Base-by-base conservation (phyloP, 139 green algal genomes). In the Edaphochlamys debaryana region DNA sequence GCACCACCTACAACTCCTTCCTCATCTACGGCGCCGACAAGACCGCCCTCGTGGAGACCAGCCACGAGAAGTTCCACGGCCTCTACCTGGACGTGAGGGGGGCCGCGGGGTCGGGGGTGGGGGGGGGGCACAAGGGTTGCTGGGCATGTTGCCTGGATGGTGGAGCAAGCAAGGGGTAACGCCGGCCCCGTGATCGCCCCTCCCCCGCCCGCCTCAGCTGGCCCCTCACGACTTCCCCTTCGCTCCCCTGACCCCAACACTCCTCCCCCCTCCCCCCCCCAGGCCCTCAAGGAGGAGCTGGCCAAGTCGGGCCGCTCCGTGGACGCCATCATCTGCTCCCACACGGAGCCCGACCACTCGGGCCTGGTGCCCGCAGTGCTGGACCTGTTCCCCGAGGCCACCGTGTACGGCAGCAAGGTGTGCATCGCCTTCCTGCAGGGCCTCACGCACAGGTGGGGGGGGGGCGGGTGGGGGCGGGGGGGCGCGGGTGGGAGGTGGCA, bases 1-100 rank as follows among this genome's bases (percentile, higher is more conserved):
- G 96, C 58, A 98, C 97, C 58, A 98, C 97, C 45, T 98, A 98
- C 94, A 98, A 98, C 87, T 93, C 91, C 20, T 99, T 96, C 94
- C 90, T 99, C 67, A 98, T 99, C 88, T 95, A 95, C 69, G 96
- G 96, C 34, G 91, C 79, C 2, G 87, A 96, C 25, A 96, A 98
- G 89, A 98, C 92, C 0, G 96, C 96, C 1, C 91, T 99, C 45
- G 92, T 99, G 27, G 97, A 99, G 69, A 91, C 94, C 40, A 96
- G 88, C 29, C 97, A 99, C 85, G 97, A 99, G 88, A 99, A 99
- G 92, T 99, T 99, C 91, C 83, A 91, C 30, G 87, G 90, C 36
- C 89, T 98, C 40, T 99, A 97, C 92, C 89, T 98, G 73, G 52
- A 88, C 36, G 77, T 89, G 23, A 36, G 95, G 2, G 74, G 74